Conservation (phyloP, 2,329 filamentous ascomycete species). For the Cordyceps javanica region DNA sequence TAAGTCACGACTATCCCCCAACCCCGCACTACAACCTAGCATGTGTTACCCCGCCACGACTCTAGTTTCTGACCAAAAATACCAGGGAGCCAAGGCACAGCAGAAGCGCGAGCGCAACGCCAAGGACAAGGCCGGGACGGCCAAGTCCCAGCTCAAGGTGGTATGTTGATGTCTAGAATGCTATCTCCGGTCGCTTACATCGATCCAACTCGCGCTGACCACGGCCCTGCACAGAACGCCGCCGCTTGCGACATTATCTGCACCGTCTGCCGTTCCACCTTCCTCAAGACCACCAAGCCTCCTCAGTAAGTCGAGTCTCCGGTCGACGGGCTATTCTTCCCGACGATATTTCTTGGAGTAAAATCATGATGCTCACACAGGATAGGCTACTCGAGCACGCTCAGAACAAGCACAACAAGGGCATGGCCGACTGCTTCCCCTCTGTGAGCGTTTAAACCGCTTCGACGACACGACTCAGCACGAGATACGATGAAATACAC, state of each 20-base stretch:
- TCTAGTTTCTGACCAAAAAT: background rate
- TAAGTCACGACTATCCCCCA: background rate
- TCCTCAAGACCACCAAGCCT: constrained; percentile 69
- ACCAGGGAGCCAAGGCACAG: constrained; percentile 57
- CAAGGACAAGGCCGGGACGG: constrained; percentile 50
- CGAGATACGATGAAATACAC: constrained; percentile 6
- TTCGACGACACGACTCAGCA: background rate
- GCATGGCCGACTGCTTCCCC: constrained; percentile 65
- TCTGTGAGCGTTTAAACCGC: constrained; percentile 19
- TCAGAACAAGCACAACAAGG: constrained; percentile 70
- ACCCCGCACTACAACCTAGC: background rate
- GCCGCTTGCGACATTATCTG: constrained; percentile 73
- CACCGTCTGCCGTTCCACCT: constrained; percentile 69
- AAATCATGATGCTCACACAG: background rate
- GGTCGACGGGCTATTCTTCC: background rate
- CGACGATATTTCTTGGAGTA: background rate
- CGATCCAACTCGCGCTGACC: background rate
- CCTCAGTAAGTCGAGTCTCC: constrained; percentile 62
- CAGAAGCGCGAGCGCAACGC: constrained; percentile 68
- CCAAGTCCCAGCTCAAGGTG: constrained; percentile 64
- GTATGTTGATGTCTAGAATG: constrained; percentile 36
- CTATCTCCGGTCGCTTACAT: too few relatives aligned
- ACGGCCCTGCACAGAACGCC: constrained; percentile 48
- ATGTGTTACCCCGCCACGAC: background rate
- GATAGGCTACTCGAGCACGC: constrained; percentile 63